Evolutionary conservation across 1,139 yeast genomes (phyloP), one percentile per base, ranked within the genome.

Genomic region (Lodderomyces theae): DNA sequence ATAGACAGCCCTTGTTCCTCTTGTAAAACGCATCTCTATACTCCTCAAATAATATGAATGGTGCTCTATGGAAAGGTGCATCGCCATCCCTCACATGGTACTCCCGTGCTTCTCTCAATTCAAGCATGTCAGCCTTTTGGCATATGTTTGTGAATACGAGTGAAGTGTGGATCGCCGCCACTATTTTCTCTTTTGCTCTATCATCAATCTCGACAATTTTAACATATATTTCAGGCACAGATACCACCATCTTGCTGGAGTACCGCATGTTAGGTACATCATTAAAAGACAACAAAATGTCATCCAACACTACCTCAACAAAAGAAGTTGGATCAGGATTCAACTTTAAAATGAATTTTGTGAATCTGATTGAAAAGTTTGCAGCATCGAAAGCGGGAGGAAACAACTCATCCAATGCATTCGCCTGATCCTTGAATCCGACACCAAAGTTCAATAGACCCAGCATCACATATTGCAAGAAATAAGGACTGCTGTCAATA

Each of bases 11-110:
- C 50, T 60, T 68, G 2, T 73, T 66, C 17, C 66, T 64, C 11
- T 65, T 58, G 51, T 83, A 86, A 2, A 55, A 54, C 0, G 61
- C 56, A 39, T 72, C 70, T 42, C 80, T 69, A 15, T 66, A 62
- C 15, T 74, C 71, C 10, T 69, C 71, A 8, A 75, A 74, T 13
- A 90, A 60, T 28, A 90, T 58, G 54, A 88, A 89, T 0, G 95
- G 82, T 17, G 80, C 68, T 40, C 98, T 64, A 51, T 86, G 94
- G 50, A 79, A 88, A 0, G 96, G 90, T 0, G 87, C 86, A 64
- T 92, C 98, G 53, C 86, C 86, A 10, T 68, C 51, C 18, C 77
- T 65, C 2, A 89, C 65, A 57, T 86, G 95, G 5, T 69, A 68
- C 43, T 82, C 82, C 57, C 89, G 96, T 15, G 63, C 56, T 9